Percentiles rank a stretch among this genome's conserved stretches.
Evolutionary conservation across 345 rosid species (phyloP).

Genomic region (Capsella bursapastoris): DNA sequence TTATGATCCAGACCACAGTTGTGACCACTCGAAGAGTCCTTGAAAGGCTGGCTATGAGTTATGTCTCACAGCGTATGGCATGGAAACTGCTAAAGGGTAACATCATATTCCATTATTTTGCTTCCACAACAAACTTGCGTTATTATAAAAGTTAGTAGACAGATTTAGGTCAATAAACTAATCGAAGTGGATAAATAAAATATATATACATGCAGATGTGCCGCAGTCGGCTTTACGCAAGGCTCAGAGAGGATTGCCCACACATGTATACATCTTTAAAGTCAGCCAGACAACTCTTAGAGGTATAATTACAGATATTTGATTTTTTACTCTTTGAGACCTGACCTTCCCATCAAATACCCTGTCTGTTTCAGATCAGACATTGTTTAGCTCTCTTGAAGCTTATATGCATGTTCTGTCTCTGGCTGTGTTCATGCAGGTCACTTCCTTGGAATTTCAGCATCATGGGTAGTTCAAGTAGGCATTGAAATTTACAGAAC

Average conservation of each 20-base stretch:
- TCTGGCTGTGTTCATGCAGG: conserved; percentile 55
- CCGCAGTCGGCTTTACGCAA: conserved; percentile 84
- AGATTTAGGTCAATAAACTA: conserved; percentile 3
- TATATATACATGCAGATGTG: conserved; percentile 59
- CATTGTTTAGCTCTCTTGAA: conserved; percentile 18
- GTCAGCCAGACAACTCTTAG: conserved; percentile 88
- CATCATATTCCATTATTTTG: conserved; percentile 21
- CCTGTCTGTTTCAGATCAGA: neutral
- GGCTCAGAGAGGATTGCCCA: conserved; percentile 80
- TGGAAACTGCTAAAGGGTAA: conserved; percentile 99
- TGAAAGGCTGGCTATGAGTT: conserved; percentile 84
- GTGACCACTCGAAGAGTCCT: conserved; percentile 85
- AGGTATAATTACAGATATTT: conserved; percentile 51
- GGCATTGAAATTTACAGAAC: conserved; percentile 78
- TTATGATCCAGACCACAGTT: conserved; percentile 69
- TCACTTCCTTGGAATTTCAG: conserved; percentile 75
- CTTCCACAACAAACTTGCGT: conserved; percentile 11
- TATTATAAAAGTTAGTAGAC: neutral
- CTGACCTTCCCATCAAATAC: conserved; percentile 9
- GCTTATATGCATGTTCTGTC: neutral
- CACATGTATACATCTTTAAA: conserved; percentile 61
- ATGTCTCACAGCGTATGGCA: conserved; percentile 87
- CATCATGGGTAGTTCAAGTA: conserved; percentile 91
- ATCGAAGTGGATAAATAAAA: neutral
- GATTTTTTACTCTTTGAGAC: conserved; percentile 2